Evolutionary conservation across 2,329 filamentous ascomycete genomes (phyloP), one percentile per base, ranked within the genome.

Genomic region (Colletotrichum phormii): DNA sequence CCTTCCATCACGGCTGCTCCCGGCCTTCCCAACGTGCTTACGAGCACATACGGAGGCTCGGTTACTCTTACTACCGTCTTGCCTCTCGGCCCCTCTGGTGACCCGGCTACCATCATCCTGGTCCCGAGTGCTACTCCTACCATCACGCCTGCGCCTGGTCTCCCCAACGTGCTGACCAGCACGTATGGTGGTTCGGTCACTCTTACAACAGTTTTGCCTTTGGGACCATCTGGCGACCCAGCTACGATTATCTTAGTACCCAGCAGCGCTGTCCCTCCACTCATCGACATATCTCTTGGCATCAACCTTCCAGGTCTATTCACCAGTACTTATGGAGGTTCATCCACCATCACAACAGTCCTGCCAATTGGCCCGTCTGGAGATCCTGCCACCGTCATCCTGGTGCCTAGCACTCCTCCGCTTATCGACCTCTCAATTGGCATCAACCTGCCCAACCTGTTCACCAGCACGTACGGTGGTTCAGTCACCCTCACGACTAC

Each of bases 151-250:
- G 53, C 53, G 11, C 53, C 53, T 7, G 12, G 53, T 26, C 26
- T 55, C 5, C 53, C 53, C 53, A 55, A 55, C 22, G 53, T 55
- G 53, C 24, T 49, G 7, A 49, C 42, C 18, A 54, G 57, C 11
- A 68, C 58, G 11, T 64, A 64, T 18, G 61, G 18, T 18, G 61
- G 61, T 8, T 63, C 61, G 6, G 15, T 63, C 26, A 63, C 61
- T 15, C 46, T 53, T 18, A 63, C 61, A 3, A 53, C 61, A 4
- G 51, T 29, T 5, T 33, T 63, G 6, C 42, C 46, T n/a, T 15
- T 24, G 11, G 61, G 42, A 22, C 15, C 18, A 3, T 55, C 53
- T 55, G 53, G 53, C 5, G 53, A 55, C n/a, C 15, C 51, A 29
- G 54, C 37, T 5, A 49, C 35, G 5, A 35, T 63, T 24, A n/a